Evolutionary conservation across 2,329 filamentous ascomycete species (phyloP), one percentile per base, ranked within the genome.

Genomic region (Venturia aucupariae): DNA sequence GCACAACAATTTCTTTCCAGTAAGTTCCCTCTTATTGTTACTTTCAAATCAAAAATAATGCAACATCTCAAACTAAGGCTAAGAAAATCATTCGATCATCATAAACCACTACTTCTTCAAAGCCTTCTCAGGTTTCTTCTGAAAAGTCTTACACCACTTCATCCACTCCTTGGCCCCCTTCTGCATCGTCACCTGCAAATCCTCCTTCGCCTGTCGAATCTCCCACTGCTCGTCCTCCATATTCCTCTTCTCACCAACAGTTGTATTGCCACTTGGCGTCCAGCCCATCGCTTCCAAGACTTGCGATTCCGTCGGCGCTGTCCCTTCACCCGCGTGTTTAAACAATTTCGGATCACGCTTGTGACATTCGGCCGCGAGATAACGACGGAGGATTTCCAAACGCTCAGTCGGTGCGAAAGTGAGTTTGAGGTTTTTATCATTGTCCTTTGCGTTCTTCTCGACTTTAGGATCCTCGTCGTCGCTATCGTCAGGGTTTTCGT

Each of bases 211-310:
- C 69, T 77, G 75, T 8, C 65, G 67, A 39, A 71, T 67, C 69
- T 77, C 77, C 75, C 76, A 79, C 67, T 74, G 70, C 69, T 79
- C 76, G 64, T 80, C 77, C 67, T 79, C 77, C 76, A 70, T 78
- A 64, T 74, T 78, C 69, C 65, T 72, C 48, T 67, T 73, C 67
- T 60, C 69, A 13, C 67, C 72, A 55, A 65, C 69, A 24, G 71
- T 51, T 10, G 46, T 51, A 15, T 51, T 68, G 41, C 70, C 68
- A 62, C 70, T 74, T 2, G 77, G 76, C 5, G 67, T 68, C 77
- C 78, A 80, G 0, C 77, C 78, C 54, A 80, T 77, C 0, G 77
- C 76, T 38, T 77, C 71, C n/a, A 80, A 67, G 5, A 78, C 73
- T 17, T 77, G 71, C 8, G 69, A 73, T 66, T 79, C 77, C 2